phyloP scores from a whole-genome alignment of 805 yeast species.

The Kregervanrija pseudodelftensis region DNA sequence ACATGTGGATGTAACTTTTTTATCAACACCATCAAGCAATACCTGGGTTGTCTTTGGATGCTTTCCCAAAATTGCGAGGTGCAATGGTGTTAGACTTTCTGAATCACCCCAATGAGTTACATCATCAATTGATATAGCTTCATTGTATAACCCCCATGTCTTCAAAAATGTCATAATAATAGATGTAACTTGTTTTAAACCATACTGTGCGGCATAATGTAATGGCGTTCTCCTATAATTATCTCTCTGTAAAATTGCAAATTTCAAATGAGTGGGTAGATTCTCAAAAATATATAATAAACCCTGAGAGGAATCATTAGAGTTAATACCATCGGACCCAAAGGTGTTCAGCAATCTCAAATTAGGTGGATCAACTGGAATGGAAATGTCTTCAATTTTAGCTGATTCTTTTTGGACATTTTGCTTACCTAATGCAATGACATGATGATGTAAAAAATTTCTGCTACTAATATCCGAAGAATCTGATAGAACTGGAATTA shows the following conservation, averaged over 20 bases:
- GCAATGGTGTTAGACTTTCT: conserved; percentile 75
- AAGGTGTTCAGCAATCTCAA: conserved; percentile 44
- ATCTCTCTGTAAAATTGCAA: conserved; percentile 59
- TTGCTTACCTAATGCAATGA: conserved; percentile 70
- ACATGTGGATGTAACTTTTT: conserved; percentile 34
- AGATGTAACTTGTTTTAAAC: conserved; percentile 56
- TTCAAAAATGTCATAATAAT: conserved; percentile 49
- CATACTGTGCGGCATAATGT: conserved; percentile 86
- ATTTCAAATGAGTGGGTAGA: conserved; percentile 46
- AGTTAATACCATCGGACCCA: conserved; percentile 57
- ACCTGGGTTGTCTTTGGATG: conserved; percentile 71
- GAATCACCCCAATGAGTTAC: conserved; percentile 62
- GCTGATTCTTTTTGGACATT: conserved; percentile 26
- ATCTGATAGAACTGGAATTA: conserved; percentile 50
- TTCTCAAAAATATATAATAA: conserved; percentile 51
- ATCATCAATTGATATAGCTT: conserved; percentile 47
- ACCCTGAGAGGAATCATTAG: conserved; percentile 53
- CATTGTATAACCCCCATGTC: conserved; percentile 54
- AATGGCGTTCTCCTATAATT: conserved; percentile 76
- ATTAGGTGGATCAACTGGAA: conserved; percentile 36
- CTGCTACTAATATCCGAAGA: conserved; percentile 71
- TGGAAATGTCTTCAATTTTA: conserved; percentile 12
- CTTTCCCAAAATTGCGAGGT: conserved; percentile 71
- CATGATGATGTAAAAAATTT: conserved; percentile 78
- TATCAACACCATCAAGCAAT: conserved; percentile 40